A percentile compares a stretch with the other conserved stretches of the same genome.
phyloP scores from a whole-genome alignment of 2,329 filamentous ascomycete species.

The Dothiorella sarmentorum region DNA sequence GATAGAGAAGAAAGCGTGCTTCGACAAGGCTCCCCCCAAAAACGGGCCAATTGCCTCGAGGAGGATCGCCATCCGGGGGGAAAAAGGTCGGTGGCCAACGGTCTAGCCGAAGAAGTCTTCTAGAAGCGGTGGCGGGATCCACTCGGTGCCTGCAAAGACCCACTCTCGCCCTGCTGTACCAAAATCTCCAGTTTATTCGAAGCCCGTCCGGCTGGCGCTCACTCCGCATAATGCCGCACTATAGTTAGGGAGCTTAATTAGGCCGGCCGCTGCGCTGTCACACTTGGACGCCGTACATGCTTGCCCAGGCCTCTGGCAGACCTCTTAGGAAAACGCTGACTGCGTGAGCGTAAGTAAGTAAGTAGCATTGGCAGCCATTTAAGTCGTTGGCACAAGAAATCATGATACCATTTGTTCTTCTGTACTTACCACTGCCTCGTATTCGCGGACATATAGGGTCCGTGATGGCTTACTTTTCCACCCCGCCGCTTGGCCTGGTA shows the following conservation, averaged over 20 bases:
- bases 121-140: not conserved
- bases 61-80: no score
- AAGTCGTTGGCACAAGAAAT: no score
- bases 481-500: no score
- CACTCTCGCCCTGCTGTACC: not conserved
- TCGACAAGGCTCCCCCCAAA: not conserved
- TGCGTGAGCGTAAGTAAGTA: no score
- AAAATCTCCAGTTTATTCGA: not conserved
- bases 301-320: not conserved
- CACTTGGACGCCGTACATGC: not conserved
- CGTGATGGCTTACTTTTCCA: no score
- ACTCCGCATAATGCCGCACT: slow-evolving; percentile 1
- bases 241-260: not conserved
- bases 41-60: no score
- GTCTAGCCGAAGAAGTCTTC: no score
- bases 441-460: no score
- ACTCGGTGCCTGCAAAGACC: not conserved
- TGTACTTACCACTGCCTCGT: no score
- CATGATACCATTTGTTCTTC: no score
- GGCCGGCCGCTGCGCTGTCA: not conserved
- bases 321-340: not conserved
- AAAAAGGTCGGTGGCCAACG: no score
- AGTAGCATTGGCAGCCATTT: no score
- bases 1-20: not conserved
- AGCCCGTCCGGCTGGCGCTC: not conserved